phyloP scores from a whole-genome alignment of 805 yeast genomes.

The Lipomyces yamadae region DNA sequence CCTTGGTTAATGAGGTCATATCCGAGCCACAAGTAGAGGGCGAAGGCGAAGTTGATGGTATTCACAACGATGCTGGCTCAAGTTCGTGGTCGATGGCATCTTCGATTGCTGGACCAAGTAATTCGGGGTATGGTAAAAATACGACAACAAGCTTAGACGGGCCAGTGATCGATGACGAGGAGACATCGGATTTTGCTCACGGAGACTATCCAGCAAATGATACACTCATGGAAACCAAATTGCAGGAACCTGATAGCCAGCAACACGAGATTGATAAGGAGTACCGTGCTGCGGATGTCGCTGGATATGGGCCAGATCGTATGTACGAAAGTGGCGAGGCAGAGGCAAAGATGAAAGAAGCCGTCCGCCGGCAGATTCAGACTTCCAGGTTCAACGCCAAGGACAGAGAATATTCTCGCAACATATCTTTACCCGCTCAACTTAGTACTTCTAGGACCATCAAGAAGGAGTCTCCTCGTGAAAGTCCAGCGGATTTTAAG shows the following conservation, averaged over 20 bases:
- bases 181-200: not conserved
- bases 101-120: not conserved
- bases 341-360: constrained; percentile 20
- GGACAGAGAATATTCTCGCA: constrained; percentile 10
- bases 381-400: constrained; percentile 1
- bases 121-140: not conserved
- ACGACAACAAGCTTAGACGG: not conserved
- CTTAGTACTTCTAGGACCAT: not conserved
- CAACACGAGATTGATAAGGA: not conserved
- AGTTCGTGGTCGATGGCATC: constrained; percentile 10
- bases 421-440: constrained; percentile 25
- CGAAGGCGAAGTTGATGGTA: constrained; percentile 21
- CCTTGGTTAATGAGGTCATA: constrained; percentile 19
- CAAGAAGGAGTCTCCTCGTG: not conserved
- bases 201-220: not conserved
- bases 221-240: too few species aligned
- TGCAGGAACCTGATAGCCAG: not conserved
- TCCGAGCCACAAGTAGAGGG: constrained; percentile 23
- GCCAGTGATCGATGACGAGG: not conserved
- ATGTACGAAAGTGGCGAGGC: constrained; percentile 29
- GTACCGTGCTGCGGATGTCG: constrained; percentile 21
- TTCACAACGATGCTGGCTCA: constrained; percentile 7
- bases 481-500: constrained; percentile 1
- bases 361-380: constrained; percentile 10
- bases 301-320: constrained; percentile 29